These are phyloP conservation scores for Papiliotrema nemorosa DNA, from an alignment of 1,284 basidiomycete genomes.

Conservation along the genomic window DNA sequence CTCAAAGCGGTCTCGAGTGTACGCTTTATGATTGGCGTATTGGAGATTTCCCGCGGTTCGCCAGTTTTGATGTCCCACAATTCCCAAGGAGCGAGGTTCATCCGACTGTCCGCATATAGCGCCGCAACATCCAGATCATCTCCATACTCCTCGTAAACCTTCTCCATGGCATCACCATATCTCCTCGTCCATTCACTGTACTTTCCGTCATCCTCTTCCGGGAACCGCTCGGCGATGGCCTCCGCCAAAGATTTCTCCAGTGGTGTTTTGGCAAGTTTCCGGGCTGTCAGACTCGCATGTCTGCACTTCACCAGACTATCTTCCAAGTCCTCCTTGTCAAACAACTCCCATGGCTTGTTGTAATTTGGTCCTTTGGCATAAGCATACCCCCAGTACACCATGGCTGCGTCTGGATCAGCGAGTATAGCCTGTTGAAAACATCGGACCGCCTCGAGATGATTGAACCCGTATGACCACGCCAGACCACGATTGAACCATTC, in stretches of 20 bases:
- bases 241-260: constrained; percentile 10
- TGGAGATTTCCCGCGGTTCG: constrained; percentile 13
- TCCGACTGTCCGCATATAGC: constrained; percentile 37
- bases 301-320: constrained; percentile 16
- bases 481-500: constrained; percentile 44
- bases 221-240: constrained; percentile 16
- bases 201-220: constrained; percentile 12
- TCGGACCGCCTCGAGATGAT: constrained; percentile 34
- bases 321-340: constrained; percentile 16
- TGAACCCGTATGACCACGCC: constrained; percentile 40
- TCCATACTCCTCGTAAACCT: constrained; percentile 23
- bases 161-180: constrained; percentile 31
- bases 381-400: constrained; percentile 42
- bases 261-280: constrained; percentile 2
- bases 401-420: constrained; percentile 26
- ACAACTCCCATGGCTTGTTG: constrained; percentile 38
- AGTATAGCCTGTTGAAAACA: constrained; percentile 33
- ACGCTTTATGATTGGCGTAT: constrained; percentile 23
- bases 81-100: constrained; percentile 40
- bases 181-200: constrained; percentile 24
- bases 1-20: constrained; percentile 29
- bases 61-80: constrained; percentile 43
- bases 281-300: constrained; percentile 5
- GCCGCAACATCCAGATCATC: constrained; percentile 34
- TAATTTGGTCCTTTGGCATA: constrained; percentile 42